Evolutionary conservation across 169 alveolate species (phyloP).

Genomic region (Amoebophrya sp.): DNA sequence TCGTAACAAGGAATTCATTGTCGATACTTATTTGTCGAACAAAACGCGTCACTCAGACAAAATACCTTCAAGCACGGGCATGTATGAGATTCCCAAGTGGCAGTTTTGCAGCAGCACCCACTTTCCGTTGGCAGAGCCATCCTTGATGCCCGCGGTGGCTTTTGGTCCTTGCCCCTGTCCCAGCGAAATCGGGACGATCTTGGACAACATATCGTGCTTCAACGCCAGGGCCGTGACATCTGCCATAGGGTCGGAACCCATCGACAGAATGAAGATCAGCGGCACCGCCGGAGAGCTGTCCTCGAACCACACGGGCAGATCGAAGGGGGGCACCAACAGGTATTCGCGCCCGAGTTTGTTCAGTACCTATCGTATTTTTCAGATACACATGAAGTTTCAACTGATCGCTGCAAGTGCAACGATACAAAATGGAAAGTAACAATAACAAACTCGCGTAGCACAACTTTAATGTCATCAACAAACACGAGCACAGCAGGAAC

Average conservation of each 20-base stretch:
- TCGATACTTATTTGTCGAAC: no score
- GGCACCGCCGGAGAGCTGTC: slow-evolving; percentile 52
- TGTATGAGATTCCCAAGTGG: slow-evolving; percentile 83
- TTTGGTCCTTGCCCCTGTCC: slow-evolving; percentile 63
- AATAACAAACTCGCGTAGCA: no score
- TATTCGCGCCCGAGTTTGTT: slow-evolving; percentile 49
- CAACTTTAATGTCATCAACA: no score
- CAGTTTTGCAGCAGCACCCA: slow-evolving; percentile 90
- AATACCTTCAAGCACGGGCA: slow-evolving; percentile 80
- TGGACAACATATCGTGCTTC: slow-evolving; percentile 55
- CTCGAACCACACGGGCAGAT: neutral
- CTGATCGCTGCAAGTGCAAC: slow-evolving; percentile 55
- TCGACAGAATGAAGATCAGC: slow-evolving; percentile 66
- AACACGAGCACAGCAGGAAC: neutral
- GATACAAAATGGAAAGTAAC: neutral
- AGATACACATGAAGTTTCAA: no score
- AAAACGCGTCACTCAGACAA: no score
- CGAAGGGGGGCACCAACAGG: neutral
- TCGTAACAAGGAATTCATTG: no score
- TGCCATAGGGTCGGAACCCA: slow-evolving; percentile 83
- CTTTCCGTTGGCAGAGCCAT: slow-evolving; percentile 71
- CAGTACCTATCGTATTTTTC: slow-evolving; percentile 61
- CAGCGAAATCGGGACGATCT: slow-evolving; percentile 52
- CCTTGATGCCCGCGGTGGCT: slow-evolving; percentile 53
- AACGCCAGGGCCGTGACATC: slow-evolving; percentile 65